Evolutionary conservation across 441 rosid genomes (phyloP).

Genomic region (Brassica balearica): DNA sequence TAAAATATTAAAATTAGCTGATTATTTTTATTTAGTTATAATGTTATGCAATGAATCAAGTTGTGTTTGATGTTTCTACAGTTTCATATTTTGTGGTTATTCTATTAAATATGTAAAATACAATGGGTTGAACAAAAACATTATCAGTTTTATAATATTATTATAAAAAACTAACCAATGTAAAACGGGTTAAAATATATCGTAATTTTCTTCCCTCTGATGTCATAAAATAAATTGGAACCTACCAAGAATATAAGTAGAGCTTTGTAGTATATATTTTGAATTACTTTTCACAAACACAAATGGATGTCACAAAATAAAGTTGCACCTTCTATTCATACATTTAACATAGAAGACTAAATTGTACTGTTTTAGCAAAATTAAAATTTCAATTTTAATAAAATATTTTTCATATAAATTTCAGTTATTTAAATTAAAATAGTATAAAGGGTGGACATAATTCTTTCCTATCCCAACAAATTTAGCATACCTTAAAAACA

Average conservation of each 20-base stretch:
- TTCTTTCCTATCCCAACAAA: not conserved
- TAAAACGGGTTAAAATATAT: too few species aligned
- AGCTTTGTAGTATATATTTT: not conserved
- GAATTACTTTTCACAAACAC: not conserved
- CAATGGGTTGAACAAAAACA: not conserved
- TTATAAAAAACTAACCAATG: not conserved
- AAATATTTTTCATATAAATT: too few species aligned
- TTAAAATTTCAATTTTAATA: too few species aligned
- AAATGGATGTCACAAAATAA: not conserved
- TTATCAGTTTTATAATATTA: too few species aligned
- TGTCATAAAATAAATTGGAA: not conserved
- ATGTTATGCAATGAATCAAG: not conserved
- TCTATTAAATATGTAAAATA: not conserved
- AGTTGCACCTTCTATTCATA: not conserved
- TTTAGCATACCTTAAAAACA: not conserved
- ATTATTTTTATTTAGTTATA: not conserved
- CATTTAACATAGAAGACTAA: too few species aligned
- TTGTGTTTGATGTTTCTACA: not conserved
- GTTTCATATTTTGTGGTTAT: not conserved
- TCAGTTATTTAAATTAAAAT: too few species aligned
- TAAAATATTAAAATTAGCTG: not conserved
- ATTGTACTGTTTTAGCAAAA: not conserved
- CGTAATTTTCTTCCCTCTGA: not conserved
- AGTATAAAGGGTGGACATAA: not conserved
- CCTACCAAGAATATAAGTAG: not conserved